Evolutionary conservation across 768 basidiomycete genomes (phyloP), one percentile per base, ranked within the genome.

Genomic region (Hypholoma sublateritium): DNA sequence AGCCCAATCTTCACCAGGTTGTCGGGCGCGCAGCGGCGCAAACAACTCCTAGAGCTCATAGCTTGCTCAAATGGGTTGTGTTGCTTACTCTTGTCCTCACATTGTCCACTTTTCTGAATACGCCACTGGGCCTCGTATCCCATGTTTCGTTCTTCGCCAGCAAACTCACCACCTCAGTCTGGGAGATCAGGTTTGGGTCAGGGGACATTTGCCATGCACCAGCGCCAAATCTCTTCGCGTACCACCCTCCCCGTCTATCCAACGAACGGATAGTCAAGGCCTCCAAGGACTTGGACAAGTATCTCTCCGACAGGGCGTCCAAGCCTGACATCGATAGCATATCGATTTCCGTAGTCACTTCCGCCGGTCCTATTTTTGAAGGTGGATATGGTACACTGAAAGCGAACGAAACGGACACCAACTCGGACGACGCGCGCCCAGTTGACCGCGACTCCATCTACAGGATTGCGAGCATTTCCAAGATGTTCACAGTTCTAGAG

Each of bases 381-480:
- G 63, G 65, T 11, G 76, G 77, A 35, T 80, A 74, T 61, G 82
- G 83, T 14, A 61, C 55, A n/a, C 60, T 64, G n/a, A 58, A 56
- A 14, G 80, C 78, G 32, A 82, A 83, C 55, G 80, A 79, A 60
- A 69, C 73, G 2, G 61, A 59, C n/a, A 39, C 49, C 2, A 56
- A 57, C 16, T 50, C 62, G 5, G 57, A 56, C 9, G 60, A 61
- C 4, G 41, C 48, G 42, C 51, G 44, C 47, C 65, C 62, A 0
- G 72, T 77, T 1, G 66, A 75, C n/a, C 70, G 73, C 50, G 63
- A 82, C 61, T 77, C 80, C 0, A 73, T 81, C 48, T 84, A 83
- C 59, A 72, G 84, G 24, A 69, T 83, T 22, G 81, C 81, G 1
- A 81, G 78, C 39, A 74, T 81, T 53, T 75, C 78, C 5, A 85